A percentile compares a stretch with the other conserved stretches of the same genome.
phyloP scores from a whole-genome alignment of 148 eudicot species.

The Gaultheria prostrata region DNA sequence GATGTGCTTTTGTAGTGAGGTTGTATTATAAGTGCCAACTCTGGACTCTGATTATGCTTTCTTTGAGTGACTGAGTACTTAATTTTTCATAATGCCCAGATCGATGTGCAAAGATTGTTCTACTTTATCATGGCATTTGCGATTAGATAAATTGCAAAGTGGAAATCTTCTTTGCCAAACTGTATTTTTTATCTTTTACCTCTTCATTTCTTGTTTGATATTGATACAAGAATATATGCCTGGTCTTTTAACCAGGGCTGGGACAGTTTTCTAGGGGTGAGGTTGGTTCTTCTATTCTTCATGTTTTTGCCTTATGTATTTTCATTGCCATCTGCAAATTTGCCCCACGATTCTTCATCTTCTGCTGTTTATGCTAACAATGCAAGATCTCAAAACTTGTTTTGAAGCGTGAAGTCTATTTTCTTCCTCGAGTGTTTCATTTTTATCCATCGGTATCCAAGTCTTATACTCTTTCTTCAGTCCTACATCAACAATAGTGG shows the following conservation, averaged over 20 bases:
- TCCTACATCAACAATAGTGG: not conserved
- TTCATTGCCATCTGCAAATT: not conserved
- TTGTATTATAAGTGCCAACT: not conserved
- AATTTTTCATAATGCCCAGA: not conserved
- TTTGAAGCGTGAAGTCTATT: not conserved
- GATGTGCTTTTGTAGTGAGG: not conserved
- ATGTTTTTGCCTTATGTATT: not conserved
- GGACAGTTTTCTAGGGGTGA: not conserved
- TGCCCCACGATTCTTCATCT: not conserved
- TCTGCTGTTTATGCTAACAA: slow-evolving; percentile 2
- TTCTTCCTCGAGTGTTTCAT: not conserved
- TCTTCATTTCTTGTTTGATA: not conserved
- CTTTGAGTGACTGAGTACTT: not conserved
- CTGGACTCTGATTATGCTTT: not conserved
- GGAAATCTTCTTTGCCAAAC: not conserved
- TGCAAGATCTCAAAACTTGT: not conserved
- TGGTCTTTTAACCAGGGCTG: not conserved
- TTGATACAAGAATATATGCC: not conserved
- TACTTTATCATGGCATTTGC: not conserved
- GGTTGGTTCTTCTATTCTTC: not conserved
- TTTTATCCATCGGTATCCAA: not conserved
- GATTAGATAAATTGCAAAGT: not conserved
- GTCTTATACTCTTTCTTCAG: not conserved
- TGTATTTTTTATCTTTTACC: not conserved
- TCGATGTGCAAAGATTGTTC: not conserved